Conservation (phyloP, 495 filamentous ascomycete genomes). For the Neurospora tetraspora region DNA sequence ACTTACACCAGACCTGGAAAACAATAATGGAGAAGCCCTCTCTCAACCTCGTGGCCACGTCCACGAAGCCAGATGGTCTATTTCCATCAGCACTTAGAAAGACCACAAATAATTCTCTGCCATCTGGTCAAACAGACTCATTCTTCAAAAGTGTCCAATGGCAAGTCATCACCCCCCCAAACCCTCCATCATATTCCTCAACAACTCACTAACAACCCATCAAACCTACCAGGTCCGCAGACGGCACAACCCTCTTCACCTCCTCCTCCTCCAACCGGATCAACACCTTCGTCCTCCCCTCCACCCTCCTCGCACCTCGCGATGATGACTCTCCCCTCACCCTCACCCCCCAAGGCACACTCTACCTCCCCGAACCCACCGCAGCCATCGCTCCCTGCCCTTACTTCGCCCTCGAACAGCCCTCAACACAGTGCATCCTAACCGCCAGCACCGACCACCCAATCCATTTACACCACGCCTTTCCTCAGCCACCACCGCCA, state of each 20-base stretch:
- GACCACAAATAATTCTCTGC: background rate
- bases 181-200: background rate
- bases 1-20: background rate
- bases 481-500: conserved; percentile 7
- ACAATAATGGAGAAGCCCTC: conserved; percentile 12
- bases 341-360: conserved; percentile 51
- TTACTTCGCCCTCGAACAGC: conserved; percentile 54
- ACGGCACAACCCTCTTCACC: conserved; percentile 77
- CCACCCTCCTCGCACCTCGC: conserved; percentile 52
- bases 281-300: conserved; percentile 62
- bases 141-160: conserved; percentile 30
- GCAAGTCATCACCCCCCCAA: conserved; percentile 6
- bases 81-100: background rate
- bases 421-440: conserved; percentile 58
- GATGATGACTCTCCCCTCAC: conserved; percentile 20
- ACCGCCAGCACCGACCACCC: conserved; percentile 60
- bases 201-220: conserved; percentile 2
- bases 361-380: conserved; percentile 56
- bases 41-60: conserved; percentile 13
- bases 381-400: conserved; percentile 66
- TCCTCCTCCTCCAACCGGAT: conserved; percentile 57
- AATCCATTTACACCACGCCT: conserved; percentile 53
- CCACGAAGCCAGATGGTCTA: conserved; percentile 9
- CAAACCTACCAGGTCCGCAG: conserved; percentile 45
- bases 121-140: conserved; percentile 2